These are phyloP conservation scores for Blastomyces parvus DNA, from an alignment of 2,329 filamentous ascomycete genomes.

Conservation along the genomic window DNA sequence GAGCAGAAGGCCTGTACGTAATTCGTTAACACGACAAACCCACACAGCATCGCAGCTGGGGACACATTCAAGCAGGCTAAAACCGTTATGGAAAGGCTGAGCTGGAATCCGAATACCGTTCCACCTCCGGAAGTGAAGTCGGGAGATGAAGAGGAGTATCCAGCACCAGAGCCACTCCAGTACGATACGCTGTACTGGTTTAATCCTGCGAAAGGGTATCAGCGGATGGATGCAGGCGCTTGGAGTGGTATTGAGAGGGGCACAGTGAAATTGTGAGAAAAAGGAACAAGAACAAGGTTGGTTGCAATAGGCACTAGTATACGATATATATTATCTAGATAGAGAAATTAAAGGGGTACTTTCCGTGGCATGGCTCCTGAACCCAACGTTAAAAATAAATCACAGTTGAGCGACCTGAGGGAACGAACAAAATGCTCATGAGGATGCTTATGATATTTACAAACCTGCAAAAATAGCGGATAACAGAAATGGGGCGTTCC, in stretches of 20 bases:
- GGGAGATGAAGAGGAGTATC: not conserved
- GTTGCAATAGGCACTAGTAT: too few relatives aligned
- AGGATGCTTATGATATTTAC: not conserved
- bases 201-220: constrained; percentile 32
- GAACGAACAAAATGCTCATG: not conserved
- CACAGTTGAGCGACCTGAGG: not conserved
- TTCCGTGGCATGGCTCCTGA: not conserved
- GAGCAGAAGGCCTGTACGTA: not conserved
- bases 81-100: constrained; percentile 34
- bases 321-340: not conserved
- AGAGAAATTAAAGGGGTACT: not conserved
- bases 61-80: constrained; percentile 46
- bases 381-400: not conserved
- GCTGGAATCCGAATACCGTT: constrained; percentile 26
- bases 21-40: not conserved
- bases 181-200: constrained; percentile 39
- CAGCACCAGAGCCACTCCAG: constrained; percentile 7
- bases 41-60: constrained; percentile 29
- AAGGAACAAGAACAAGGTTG: not conserved
- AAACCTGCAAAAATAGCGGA: not conserved
- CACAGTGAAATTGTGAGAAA: constrained; percentile 30
- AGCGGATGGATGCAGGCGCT: constrained; percentile 28
- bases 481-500: constrained; percentile 2
- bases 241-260: constrained; percentile 38
- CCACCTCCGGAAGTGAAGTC: not conserved